These are phyloP conservation scores for Cordyceps sp. DNA, from an alignment of 2,329 filamentous ascomycete genomes.

Conservation along the genomic window DNA sequence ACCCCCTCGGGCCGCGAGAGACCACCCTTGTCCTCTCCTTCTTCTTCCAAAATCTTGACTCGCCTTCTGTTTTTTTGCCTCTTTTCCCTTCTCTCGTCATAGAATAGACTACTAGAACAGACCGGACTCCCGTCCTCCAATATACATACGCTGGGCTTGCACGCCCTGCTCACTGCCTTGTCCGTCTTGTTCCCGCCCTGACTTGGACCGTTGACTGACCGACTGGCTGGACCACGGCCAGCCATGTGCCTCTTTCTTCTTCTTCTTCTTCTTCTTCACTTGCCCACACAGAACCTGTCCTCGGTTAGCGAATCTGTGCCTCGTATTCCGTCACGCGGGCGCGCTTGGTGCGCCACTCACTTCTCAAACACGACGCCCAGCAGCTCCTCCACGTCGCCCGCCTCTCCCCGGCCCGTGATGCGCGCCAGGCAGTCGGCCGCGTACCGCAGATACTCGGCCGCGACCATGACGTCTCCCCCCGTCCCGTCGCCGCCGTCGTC, in stretches of 20 bases:
- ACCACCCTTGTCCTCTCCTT: too few species aligned
- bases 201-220: neutral
- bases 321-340: too few species aligned
- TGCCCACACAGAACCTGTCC: conserved; percentile 28
- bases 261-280: conserved; percentile 10
- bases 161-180: too few species aligned
- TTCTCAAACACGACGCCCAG: conserved; percentile 96
- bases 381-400: conserved; percentile 86
- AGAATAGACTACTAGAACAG: too few species aligned
- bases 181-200: too few species aligned
- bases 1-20: too few species aligned
- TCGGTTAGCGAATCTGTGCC: neutral
- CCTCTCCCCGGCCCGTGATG: conserved; percentile 75
- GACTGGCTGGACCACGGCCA: neutral
- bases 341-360: conserved; percentile 41
- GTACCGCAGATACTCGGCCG: conserved; percentile 72
- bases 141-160: too few species aligned
- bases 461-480: conserved; percentile 47
- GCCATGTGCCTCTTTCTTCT: neutral
- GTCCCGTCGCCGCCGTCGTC: neutral
- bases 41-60: too few species aligned
- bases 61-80: too few species aligned
- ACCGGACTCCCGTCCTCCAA: too few species aligned
- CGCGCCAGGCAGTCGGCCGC: conserved; percentile 67
- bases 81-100: too few species aligned